Percentiles rank a stretch among this genome's conserved stretches.
Conservation (phyloP, 345 rosid species). For the Camelina sativa region DNA sequence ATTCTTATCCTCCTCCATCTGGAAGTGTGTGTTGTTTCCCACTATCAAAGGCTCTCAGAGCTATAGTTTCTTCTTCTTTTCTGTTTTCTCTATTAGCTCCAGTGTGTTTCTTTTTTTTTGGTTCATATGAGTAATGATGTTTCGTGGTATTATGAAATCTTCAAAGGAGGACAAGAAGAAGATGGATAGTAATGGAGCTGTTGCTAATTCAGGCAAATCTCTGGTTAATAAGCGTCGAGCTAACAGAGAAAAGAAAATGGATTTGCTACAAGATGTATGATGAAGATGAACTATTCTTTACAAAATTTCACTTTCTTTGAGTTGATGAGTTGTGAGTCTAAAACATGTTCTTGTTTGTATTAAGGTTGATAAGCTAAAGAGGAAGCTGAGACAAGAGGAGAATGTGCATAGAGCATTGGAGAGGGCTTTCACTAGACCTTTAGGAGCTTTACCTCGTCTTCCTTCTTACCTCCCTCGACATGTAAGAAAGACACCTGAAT, state of each 20-base stretch:
- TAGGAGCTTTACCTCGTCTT: slow-evolving; percentile 96
- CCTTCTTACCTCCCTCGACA: slow-evolving; percentile 90
- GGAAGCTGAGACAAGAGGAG: slow-evolving; percentile 94
- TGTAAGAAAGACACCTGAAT: slow-evolving; percentile 52
- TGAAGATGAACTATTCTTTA: neutral
- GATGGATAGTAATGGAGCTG: slow-evolving; percentile 60
- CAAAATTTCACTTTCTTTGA: neutral
- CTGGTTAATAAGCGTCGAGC: slow-evolving; percentile 59
- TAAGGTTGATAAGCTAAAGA: slow-evolving; percentile 94
- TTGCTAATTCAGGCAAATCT: slow-evolving; percentile 50
- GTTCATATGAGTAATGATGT: slow-evolving; percentile 31
- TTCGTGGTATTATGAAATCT: slow-evolving; percentile 42
- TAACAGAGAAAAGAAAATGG: slow-evolving; percentile 77
- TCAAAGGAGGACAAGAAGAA: slow-evolving; percentile 50
- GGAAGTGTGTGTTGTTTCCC: slow-evolving; percentile 50
- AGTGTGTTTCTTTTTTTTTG: slow-evolving; percentile 30
- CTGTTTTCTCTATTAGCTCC: slow-evolving; percentile 24
- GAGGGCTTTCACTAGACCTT: slow-evolving; percentile 91
- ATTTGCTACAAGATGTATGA: slow-evolving; percentile 85
- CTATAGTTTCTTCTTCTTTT: slow-evolving; percentile 45
- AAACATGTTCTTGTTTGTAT: neutral
- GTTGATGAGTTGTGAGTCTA: neutral
- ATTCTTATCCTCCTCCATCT: slow-evolving; percentile 60
- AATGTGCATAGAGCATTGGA: slow-evolving; percentile 95
- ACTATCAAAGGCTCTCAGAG: slow-evolving; percentile 54